These are phyloP conservation scores for Tetrahymena thermophila DNA, from an alignment of 73 alveolate species.

Conservation along the genomic window DNA sequence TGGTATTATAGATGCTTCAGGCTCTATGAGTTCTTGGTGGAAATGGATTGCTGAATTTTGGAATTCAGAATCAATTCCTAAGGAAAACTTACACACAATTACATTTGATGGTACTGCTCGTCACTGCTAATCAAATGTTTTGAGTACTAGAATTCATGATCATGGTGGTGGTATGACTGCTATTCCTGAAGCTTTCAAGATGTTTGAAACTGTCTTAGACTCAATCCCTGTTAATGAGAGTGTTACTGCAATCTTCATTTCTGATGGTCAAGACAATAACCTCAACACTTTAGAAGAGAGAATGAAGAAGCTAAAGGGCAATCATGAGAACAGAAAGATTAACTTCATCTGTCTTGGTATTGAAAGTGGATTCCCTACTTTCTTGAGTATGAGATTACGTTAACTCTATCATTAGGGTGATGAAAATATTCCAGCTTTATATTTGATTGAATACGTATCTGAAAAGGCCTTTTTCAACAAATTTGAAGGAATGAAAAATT, in stretches of 20 bases:
- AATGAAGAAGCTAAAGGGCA: neutral
- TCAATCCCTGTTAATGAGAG: neutral
- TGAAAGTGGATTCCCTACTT: slow-evolving; percentile 17
- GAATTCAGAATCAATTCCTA: slow-evolving; percentile 19
- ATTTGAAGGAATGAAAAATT: slow-evolving; percentile 22
- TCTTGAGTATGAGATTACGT: slow-evolving; percentile 23
- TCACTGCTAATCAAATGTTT: neutral
- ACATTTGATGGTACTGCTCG: slow-evolving; percentile 2
- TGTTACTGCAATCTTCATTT: slow-evolving; percentile 18
- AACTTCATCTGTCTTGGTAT: slow-evolving; percentile 32
- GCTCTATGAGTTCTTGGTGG: slow-evolving; percentile 35
- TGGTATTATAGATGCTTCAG: slow-evolving; percentile 45
- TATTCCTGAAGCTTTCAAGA: slow-evolving; percentile 21
- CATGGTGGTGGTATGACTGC: slow-evolving; percentile 40
- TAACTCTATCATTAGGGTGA: slow-evolving; percentile 32
- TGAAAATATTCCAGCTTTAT: slow-evolving; percentile 26
- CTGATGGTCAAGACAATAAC: slow-evolving; percentile 30
- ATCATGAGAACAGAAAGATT: neutral
- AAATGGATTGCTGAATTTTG: slow-evolving; percentile 24
- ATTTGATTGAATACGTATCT: slow-evolving; percentile 16
- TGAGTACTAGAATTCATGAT: neutral
- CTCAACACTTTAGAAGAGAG: neutral
- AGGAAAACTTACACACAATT: slow-evolving; percentile 17
- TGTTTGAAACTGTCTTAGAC: neutral
- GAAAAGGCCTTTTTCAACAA: slow-evolving; percentile 27